Percentiles rank a stretch among this genome's conserved stretches.
phyloP scores from a whole-genome alignment of 176 grass and related monocot species.

The bread wheat (Triticum aestivum) region IWGSC_CS_RefSeq_v2.1 NC_057802.1:272924502-272925001 shows the following conservation, averaged over 20 bases:
- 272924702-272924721: constrained; percentile 63
- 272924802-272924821: not conserved
- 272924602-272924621: not conserved
- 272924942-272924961: constrained; percentile 14
- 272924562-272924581: not conserved
- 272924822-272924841: no score
- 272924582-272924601: not conserved
- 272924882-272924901: constrained; percentile 74
- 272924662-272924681: not conserved
- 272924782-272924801: constrained; percentile 8
- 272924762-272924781: constrained; percentile 89
- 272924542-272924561: no score
- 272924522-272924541: no score
- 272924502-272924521: no score
- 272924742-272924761: constrained; percentile 84
- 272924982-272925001: constrained; percentile 26
- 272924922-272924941: constrained; percentile 39
- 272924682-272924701: constrained; percentile 84
- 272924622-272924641: not conserved
- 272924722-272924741: constrained; percentile 83
- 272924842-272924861: constrained; percentile 20
- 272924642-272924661: no score
- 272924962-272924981: constrained; percentile 10
- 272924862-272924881: constrained; percentile 76
- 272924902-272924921: constrained; percentile 84